phyloP scores from a whole-genome alignment of 1,139 yeast genomes.

The Taphrina populina region DNA sequence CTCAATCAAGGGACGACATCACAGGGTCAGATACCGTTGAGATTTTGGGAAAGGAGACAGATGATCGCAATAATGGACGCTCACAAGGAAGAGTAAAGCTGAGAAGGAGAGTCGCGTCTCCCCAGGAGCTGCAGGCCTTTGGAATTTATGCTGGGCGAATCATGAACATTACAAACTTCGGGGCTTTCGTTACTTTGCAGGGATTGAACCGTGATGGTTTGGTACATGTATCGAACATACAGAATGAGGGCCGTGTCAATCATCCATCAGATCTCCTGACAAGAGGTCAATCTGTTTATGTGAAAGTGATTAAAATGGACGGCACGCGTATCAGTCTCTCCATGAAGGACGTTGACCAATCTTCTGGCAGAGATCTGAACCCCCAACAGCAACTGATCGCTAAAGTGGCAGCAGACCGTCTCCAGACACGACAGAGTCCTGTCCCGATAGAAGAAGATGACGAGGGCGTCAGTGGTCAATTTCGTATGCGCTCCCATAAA shows the following conservation, averaged over 20 bases:
- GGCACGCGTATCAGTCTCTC: conserved; percentile 54
- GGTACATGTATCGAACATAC: conserved; percentile 73
- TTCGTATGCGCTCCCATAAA: conserved; percentile 43
- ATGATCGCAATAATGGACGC: conserved; percentile 1
- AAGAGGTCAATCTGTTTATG: conserved; percentile 63
- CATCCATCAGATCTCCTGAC: conserved; percentile 62
- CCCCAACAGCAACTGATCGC: conserved; percentile 37
- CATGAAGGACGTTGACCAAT: conserved; percentile 75
- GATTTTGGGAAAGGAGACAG: neutral
- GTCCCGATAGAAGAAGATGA: conserved; percentile 27
- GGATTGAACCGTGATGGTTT: conserved; percentile 58
- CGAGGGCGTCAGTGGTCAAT: conserved; percentile 4
- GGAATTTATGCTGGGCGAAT: conserved; percentile 62
- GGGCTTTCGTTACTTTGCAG: conserved; percentile 67
- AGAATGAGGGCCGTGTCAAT: conserved; percentile 51
- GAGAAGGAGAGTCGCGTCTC: too few relatives aligned
- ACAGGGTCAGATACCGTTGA: too few relatives aligned
- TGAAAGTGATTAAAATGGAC: conserved; percentile 56
- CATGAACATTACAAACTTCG: conserved; percentile 61
- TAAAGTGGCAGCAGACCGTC: conserved; percentile 33
- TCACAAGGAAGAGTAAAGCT: too few relatives aligned
- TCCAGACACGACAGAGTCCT: conserved; percentile 18
- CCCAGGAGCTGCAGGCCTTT: too few relatives aligned
- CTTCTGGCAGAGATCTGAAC: conserved; percentile 55
- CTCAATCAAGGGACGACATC: too few relatives aligned